Evolutionary conservation across 2,329 filamentous ascomycete genomes (phyloP), one percentile per base, ranked within the genome.

Genomic region (Celoporthe dispersa): DNA sequence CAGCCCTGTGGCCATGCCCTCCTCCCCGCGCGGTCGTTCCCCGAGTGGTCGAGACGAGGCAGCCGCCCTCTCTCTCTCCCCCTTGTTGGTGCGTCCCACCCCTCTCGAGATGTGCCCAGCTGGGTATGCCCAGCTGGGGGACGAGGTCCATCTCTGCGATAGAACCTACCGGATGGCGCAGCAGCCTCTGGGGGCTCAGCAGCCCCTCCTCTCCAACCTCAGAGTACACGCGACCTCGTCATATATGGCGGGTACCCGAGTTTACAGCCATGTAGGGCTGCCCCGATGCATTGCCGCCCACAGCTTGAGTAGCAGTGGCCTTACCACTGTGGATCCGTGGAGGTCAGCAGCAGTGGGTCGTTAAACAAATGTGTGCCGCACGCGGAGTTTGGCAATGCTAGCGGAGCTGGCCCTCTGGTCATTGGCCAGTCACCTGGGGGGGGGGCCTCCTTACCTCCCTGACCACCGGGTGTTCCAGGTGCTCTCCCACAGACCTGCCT

Each of bases 21-120:
- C 57, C 62, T 69, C 57, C 57, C 63, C 57, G 65, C 68, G 59
- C 68, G 67, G 57, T 59, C 51, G 64, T 66, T 63, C 64, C 69
- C 64, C 64, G 65, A 62, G 59, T 31, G 64, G 64, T 64, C 66
- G 61, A 64, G 39, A 48, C 51, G 33, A 53, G 35, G 66, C 51
- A 55, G 65, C 39, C 53, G 33, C 53, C 28, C 33, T 16, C 25
- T n/a, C n/a, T n/a, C n/a, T n/a, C n/a, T n/a, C n/a, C n/a, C 25
- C 53, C 19, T 48, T 57, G 28, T 14, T 57, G 53, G 4, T 31
- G 25, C 53, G 16, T 57, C 1, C 25, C 12, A 28, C 16, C 5
- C 11, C 33, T 9, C 57, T 60, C 31, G 16, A 25, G 22, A 37
- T 37, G n/a, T 59, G 33, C 33, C 57, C 39, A 53, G 67, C 44